Evolutionary conservation across 805 yeast genomes (phyloP).

Genomic region (Saccharomycopsis fibuligera): DNA sequence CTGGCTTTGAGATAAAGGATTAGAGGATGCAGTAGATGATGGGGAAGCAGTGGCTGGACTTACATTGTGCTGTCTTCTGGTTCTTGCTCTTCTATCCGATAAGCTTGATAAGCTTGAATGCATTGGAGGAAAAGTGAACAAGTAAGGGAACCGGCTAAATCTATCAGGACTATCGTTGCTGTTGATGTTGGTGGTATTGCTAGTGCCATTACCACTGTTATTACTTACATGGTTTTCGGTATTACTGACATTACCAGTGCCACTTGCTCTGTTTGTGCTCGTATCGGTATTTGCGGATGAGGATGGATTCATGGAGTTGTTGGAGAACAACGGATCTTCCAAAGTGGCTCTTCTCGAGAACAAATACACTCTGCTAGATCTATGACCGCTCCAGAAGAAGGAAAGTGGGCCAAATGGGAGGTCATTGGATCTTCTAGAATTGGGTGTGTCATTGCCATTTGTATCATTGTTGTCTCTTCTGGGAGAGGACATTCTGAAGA

Average conservation of each 20-base stretch:
- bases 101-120: background rate
- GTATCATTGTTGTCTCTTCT: too few relatives aligned
- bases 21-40: background rate
- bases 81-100: background rate
- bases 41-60: background rate
- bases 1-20: background rate
- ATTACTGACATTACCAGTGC: too few relatives aligned
- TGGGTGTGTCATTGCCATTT: too few relatives aligned
- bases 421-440: too few relatives aligned
- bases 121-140: background rate
- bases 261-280: too few relatives aligned
- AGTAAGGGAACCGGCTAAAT: background rate
- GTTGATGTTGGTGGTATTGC: background rate
- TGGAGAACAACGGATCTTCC: background rate
- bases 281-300: too few relatives aligned
- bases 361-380: background rate
- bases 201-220: background rate
- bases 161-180: background rate
- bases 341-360: background rate
- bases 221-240: background rate
- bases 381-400: slow-evolving; percentile 3
- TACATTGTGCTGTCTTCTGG: background rate
- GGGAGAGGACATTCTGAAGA: too few relatives aligned
- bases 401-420: too few relatives aligned
- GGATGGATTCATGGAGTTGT: too few relatives aligned